A percentile compares a stretch with the other conserved stretches of the same genome.
These are phyloP conservation scores for Fusarium metavorans DNA, from an alignment of 2,329 filamentous ascomycete genomes.

Conservation along the genomic window DNA sequence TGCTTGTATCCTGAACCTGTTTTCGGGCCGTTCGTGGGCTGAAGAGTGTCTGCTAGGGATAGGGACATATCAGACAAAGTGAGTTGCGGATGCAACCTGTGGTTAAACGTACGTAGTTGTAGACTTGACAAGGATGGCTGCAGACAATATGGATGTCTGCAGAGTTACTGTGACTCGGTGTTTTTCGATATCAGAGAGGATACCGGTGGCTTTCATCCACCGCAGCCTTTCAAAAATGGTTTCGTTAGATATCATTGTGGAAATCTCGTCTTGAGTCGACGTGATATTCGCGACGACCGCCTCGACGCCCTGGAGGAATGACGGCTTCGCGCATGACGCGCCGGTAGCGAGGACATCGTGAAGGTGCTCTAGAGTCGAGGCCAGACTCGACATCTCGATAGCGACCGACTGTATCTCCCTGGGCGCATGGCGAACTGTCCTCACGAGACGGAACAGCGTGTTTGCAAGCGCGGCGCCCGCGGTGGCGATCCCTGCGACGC, in stretches of 20 bases:
- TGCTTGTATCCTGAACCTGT: constrained; percentile 26
- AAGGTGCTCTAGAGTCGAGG: constrained; percentile 13
- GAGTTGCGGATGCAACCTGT: neutral
- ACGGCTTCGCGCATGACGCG: neutral
- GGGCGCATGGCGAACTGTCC: constrained; percentile 10
- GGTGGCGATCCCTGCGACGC: constrained; percentile 30
- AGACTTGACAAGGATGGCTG: constrained; percentile 22
- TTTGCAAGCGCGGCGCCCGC: constrained; percentile 25
- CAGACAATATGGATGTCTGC: constrained; percentile 21
- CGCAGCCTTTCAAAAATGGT: neutral
- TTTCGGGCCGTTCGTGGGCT: neutral
- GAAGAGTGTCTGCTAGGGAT: neutral
- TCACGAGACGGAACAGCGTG: constrained; percentile 12
- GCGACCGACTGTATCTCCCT: constrained; percentile 14
- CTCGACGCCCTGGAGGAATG: neutral
- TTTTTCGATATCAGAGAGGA: constrained; percentile 30
- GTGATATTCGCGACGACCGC: constrained; percentile 16
- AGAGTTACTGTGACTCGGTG: constrained; percentile 23
- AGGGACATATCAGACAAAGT: neutral
- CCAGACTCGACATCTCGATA: constrained; percentile 19
- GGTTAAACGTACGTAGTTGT: neutral
- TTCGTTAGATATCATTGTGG: neutral
- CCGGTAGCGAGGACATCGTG: constrained; percentile 12
- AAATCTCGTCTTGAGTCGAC: constrained; percentile 10
- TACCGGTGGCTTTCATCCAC: constrained; percentile 13